Base-by-base conservation (phyloP, 164 flowering plant genomes). In the Brasenia schreberi region DNA sequence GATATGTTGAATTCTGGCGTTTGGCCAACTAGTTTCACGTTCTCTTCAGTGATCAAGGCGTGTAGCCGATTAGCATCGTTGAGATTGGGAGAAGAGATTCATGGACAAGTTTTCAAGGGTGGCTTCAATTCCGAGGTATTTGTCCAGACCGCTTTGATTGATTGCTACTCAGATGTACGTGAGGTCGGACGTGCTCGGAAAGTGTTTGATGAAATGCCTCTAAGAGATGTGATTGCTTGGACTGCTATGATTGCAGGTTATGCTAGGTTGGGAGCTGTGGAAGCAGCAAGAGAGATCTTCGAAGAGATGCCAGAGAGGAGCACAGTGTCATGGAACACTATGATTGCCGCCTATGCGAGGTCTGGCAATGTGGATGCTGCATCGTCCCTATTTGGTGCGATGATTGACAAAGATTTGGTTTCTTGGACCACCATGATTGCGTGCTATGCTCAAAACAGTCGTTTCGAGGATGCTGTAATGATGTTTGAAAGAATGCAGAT, bases 351-450 rank as follows among this genome's bases (percentile, higher is more conserved):
- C 14, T 87, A 82, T 72, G 81, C 84, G 0, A 85, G 77, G 69
- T 18, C 65, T 16, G 83, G 88, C 19, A 73, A 84, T 71, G 77
- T 82, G 18, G 83, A 79, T 63, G 70, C 78, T 18, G 90, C 94
- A 0, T 79, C 79, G 64, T 56, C 58, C 10, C 64, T 89, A 75
- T 89, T 91, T 65, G 42, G 64, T 44, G 71, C 61, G 27, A 89
- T 87, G 92, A 82, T 79, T 1, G 18, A 42, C 0, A 87, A 71
- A 78, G 97, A 90, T 76, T 68, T 83, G 56, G 81, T 91, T 19
- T 80, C 97, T 10, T 91, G 97, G 97, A 88, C 96, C 0, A 80
- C 90, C 4, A 87, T 91, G 96, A 89, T 89, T 64, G 70, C 74
- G 18, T 81, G 89, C 69, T 91, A 86, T 73, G 78, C 94, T 65